phyloP scores from a whole-genome alignment of 2,329 filamentous ascomycete species.

The Ophiosphaerella narmari region DNA sequence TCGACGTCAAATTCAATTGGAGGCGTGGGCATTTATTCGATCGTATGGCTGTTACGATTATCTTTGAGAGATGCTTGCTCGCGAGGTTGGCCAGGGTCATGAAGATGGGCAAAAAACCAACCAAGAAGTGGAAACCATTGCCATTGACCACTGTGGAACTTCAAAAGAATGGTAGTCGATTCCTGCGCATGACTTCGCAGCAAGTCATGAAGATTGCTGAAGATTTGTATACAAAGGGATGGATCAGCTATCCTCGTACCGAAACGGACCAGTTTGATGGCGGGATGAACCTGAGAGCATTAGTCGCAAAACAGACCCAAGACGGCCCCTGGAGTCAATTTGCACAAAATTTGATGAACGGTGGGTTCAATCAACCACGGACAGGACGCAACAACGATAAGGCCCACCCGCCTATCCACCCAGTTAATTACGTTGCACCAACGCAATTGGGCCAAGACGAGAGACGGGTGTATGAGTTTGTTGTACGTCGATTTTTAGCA shows the following conservation, averaged over 20 bases:
- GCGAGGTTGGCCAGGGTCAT: slow-evolving; percentile 78
- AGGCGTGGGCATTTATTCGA: slow-evolving; percentile 83
- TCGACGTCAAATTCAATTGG: slow-evolving; percentile 86
- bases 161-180: slow-evolving; percentile 90
- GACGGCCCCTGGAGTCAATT: slow-evolving; percentile 79
- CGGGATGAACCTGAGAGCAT: slow-evolving; percentile 78
- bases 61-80: slow-evolving; percentile 82
- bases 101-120: slow-evolving; percentile 88
- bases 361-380: slow-evolving; percentile 79
- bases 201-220: slow-evolving; percentile 88
- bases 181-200: slow-evolving; percentile 88
- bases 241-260: slow-evolving; percentile 96
- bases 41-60: slow-evolving; percentile 74
- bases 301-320: slow-evolving; percentile 83
- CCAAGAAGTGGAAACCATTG: slow-evolving; percentile 90
- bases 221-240: slow-evolving; percentile 86
- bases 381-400: slow-evolving; percentile 90
- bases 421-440: slow-evolving; percentile 79
- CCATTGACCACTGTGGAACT: slow-evolving; percentile 94
- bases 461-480: slow-evolving; percentile 85
- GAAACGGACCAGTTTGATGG: slow-evolving; percentile 96
- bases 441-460: slow-evolving; percentile 66
- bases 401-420: slow-evolving; percentile 95
- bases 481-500: slow-evolving; percentile 87
- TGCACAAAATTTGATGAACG: slow-evolving; percentile 73